phyloP scores from a whole-genome alignment of 2,329 filamentous ascomycete genomes.

The Aspergillus aculeatus region DNA sequence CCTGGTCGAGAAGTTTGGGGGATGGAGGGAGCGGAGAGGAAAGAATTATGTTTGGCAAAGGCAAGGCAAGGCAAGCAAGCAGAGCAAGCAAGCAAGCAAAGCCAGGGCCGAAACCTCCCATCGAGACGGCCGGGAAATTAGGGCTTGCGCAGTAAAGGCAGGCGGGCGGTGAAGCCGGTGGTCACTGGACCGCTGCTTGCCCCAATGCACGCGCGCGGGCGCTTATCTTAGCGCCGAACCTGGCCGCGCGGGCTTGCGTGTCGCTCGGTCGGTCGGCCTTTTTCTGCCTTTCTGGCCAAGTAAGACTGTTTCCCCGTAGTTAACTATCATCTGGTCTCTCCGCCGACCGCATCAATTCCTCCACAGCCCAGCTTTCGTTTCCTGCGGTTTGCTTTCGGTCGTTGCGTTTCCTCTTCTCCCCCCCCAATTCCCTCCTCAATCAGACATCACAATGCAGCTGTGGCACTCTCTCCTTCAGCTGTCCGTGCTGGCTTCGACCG shows the following conservation, averaged over 20 bases:
- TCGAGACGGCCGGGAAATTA: slow-evolving; percentile 35
- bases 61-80: neutral
- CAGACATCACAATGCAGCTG: slow-evolving; percentile 36
- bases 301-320: neutral
- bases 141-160: slow-evolving; percentile 31
- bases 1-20: neutral
- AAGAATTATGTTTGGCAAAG: slow-evolving; percentile 14
- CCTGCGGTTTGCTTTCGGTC: neutral
- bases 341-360: slow-evolving; percentile 16
- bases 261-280: no score
- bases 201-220: slow-evolving; percentile 22
- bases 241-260: neutral
- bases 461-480: slow-evolving; percentile 36
- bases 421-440: no score
- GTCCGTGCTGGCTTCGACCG: slow-evolving; percentile 36
- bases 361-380: slow-evolving; percentile 4
- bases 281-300: neutral
- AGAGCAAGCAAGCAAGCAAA: neutral
- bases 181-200: slow-evolving; percentile 32
- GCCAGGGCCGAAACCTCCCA: slow-evolving; percentile 11
- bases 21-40: slow-evolving; percentile 7
- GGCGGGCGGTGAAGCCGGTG: slow-evolving; percentile 10
- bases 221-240: slow-evolving; percentile 24
- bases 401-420: neutral
- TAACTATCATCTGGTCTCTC: slow-evolving; percentile 1